Conservation (phyloP, 1,284 basidiomycete species). For the Butyriboletus appendiculatus region DNA sequence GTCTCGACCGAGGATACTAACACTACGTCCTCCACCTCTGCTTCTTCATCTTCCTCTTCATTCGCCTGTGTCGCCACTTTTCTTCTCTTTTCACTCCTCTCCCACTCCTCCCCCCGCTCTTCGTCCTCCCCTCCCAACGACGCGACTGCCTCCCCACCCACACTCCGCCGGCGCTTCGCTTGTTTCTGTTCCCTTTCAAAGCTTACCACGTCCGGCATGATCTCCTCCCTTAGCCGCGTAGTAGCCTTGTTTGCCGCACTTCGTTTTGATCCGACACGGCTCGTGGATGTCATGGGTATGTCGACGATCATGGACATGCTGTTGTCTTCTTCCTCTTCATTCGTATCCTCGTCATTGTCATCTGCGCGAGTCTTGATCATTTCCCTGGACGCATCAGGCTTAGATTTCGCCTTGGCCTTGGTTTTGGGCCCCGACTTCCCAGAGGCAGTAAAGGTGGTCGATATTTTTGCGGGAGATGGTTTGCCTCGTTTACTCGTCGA, state of each 20-base stretch:
- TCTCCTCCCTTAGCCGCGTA: constrained; percentile 57
- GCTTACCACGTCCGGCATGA: constrained; percentile 75
- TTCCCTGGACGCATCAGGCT: constrained; percentile 1
- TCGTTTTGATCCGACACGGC: constrained; percentile 40
- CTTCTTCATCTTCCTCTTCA: constrained; percentile 28
- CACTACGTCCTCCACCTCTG: constrained; percentile 25
- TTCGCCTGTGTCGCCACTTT: constrained; percentile 28
- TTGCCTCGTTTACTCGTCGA: constrained; percentile 21
- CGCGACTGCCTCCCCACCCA: constrained; percentile 17
- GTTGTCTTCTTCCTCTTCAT: not conserved
- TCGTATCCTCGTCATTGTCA: not conserved
- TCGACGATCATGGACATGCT: constrained; percentile 13
- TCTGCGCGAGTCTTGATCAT: not conserved
- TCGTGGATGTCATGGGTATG: constrained; percentile 6
- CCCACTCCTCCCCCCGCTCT: not conserved
- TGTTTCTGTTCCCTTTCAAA: constrained; percentile 67
- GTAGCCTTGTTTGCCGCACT: constrained; percentile 69
- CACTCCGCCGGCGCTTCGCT: constrained; percentile 31
- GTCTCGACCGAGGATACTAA: constrained; percentile 32
- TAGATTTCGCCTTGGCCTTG: constrained; percentile 8
- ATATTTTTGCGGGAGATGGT: constrained; percentile 10
- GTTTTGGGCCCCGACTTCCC: constrained; percentile 5
- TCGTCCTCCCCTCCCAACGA: constrained; percentile 15
- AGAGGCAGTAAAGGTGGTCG: not conserved
- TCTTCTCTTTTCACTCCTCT: constrained; percentile 24